phyloP scores from a whole-genome alignment of 441 rosid genomes.

The Biscutella auriculata region DNA sequence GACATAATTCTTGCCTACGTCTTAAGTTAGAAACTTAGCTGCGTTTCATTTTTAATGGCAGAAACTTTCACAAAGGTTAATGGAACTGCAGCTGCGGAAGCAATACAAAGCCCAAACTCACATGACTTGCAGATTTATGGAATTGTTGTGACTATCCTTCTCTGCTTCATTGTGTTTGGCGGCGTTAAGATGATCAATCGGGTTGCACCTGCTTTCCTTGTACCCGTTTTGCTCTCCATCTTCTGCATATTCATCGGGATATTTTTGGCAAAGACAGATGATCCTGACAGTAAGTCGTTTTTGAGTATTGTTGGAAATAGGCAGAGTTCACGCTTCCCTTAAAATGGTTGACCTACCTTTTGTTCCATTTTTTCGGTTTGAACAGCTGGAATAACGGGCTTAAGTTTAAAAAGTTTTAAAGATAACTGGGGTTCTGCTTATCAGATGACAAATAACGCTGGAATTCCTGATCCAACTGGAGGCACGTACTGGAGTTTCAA shows the following conservation, averaged over 20 bases:
- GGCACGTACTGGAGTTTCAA: slow-evolving; percentile 68
- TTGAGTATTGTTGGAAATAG: neutral
- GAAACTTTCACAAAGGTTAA: slow-evolving; percentile 68
- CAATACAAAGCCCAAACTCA: slow-evolving; percentile 67
- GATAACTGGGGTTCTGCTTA: slow-evolving; percentile 84
- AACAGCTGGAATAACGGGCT: slow-evolving; percentile 74
- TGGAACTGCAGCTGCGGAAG: slow-evolving; percentile 40
- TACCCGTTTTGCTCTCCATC: slow-evolving; percentile 82
- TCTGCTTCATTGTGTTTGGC: slow-evolving; percentile 97
- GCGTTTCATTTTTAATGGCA: slow-evolving; percentile 28
- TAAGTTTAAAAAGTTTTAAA: slow-evolving; percentile 62
- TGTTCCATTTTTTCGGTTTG: slow-evolving; percentile 20
- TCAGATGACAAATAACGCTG: slow-evolving; percentile 73
- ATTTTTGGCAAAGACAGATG: slow-evolving; percentile 52
- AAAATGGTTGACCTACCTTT: neutral
- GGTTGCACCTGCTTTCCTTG: slow-evolving; percentile 96
- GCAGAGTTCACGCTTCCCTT: neutral
- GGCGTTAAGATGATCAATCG: slow-evolving; percentile 99
- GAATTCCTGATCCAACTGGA: slow-evolving; percentile 78
- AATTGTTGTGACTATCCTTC: slow-evolving; percentile 72
- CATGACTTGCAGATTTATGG: slow-evolving; percentile 97
- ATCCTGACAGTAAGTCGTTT: slow-evolving; percentile 58
- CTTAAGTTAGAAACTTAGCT: neutral
- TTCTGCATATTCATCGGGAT: slow-evolving; percentile 85
- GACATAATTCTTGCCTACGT: neutral